Percentiles rank a stretch among this genome's conserved stretches.
Conservation (phyloP, 129 eudicot genomes). For the Glebionis coronaria region DNA sequence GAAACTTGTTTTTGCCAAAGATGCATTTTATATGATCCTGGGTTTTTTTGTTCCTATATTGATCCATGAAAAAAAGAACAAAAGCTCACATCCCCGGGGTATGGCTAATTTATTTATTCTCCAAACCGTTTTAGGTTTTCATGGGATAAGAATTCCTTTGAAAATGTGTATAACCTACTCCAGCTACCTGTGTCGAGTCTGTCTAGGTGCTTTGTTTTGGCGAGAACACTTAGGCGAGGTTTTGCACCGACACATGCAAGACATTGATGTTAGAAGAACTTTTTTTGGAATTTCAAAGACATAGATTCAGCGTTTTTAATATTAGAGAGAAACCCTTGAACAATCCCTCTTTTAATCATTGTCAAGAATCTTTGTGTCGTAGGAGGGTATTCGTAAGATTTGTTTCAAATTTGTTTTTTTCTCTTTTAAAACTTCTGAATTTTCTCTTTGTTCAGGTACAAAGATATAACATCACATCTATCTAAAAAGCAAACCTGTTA, state of each 20-base stretch:
- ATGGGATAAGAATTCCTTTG: conserved; percentile 28
- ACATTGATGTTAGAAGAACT: neutral
- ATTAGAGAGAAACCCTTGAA: conserved; percentile 11
- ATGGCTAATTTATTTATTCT: neutral
- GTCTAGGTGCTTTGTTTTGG: conserved; percentile 8
- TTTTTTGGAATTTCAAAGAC: neutral
- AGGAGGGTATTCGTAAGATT: too few species aligned
- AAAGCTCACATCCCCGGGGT: neutral
- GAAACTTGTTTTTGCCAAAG: too few species aligned
- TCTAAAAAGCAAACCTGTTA: too few species aligned
- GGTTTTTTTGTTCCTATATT: too few species aligned
- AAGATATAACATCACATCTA: too few species aligned
- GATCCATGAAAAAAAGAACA: conserved; percentile 11
- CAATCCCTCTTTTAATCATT: neutral
- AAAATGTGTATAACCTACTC: conserved; percentile 51
- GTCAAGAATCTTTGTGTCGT: conserved; percentile 7
- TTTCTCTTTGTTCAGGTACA: too few species aligned
- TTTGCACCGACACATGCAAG: neutral
- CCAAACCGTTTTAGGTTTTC: conserved; percentile 18
- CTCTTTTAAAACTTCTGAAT: too few species aligned
- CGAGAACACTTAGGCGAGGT: neutral
- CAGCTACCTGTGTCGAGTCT: conserved; percentile 17
- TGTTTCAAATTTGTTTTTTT: too few species aligned
- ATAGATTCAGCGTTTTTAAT: neutral
- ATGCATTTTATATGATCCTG: too few species aligned